Evolutionary conservation across 371 early-diverging fungal genomes (phyloP), one percentile per base, ranked within the genome.

Genomic region (Conidiobolus incongruus): DNA sequence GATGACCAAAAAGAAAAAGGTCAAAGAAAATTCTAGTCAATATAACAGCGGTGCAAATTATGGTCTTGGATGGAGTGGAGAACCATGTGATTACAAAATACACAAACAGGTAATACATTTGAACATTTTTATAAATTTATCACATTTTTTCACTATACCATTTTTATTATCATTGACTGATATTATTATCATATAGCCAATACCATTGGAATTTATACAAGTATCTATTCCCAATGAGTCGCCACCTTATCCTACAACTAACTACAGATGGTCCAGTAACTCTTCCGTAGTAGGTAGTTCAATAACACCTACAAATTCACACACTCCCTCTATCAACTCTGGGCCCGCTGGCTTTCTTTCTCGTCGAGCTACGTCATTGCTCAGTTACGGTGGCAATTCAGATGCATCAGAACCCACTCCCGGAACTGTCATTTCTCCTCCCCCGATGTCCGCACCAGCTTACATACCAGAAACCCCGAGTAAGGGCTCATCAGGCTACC

Each of bases 171-270:
- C 17, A 19, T 26, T 15, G 11, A 2, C 31, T 21, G 23, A 38
- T 38, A 24, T 28, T 33, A 6, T 11, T 34, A 21, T 26, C 8
- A 17, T 11, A 15, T 61, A 74, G 55, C 84, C 83, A 1, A 78
- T 86, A 12, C 82, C 85, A 12, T 53, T 81, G 35, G 77, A 78
- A 47, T 43, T 83, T 38, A 56, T 83, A 40, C 63, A 71, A 1
- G 56, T 81, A 8, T 60, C 68, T 17, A 58, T 69, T 17, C 75
- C 72, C 11, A 79, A 78, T 45, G 75, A 62, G 22, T 35, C 1
- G 3, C 31, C 24, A 12, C 36, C 23, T 7, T 23, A 6, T 26
- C 26, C 26, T 4, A 26, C 26, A 26, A 26, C 26, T 4, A 26
- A 26, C 26, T 26, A 26, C 8, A 26, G 26, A 26, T 26, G 26